These are phyloP conservation scores for Capsicum baccatum DNA, from an alignment of 257 asterid genomes.

Conservation along the genomic window DNA sequence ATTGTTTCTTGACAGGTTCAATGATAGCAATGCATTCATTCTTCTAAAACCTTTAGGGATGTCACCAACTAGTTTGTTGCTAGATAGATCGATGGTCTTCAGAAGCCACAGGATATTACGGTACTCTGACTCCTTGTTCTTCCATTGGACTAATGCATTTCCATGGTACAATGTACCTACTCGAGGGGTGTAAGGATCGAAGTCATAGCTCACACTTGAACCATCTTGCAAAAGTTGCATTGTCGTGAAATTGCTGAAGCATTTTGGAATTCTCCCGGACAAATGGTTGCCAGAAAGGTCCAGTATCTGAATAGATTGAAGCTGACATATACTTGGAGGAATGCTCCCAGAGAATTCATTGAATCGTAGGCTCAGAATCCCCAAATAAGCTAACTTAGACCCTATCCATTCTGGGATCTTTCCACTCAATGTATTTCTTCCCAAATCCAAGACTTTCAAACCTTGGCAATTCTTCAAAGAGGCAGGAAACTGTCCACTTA, in stretches of 20 bases:
- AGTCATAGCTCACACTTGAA: conserved; percentile 15
- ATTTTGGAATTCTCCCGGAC: conserved; percentile 44
- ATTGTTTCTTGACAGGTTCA: conserved; percentile 46
- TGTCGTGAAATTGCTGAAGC: conserved; percentile 39
- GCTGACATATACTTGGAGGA: conserved; percentile 45
- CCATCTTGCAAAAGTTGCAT: neutral
- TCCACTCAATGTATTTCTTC: conserved; percentile 44
- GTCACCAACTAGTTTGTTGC: conserved; percentile 37
- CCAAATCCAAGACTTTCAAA: conserved; percentile 41
- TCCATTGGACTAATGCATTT: conserved; percentile 30
- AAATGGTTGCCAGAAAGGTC: conserved; percentile 48
- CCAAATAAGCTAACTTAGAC: neutral
- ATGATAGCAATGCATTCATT: conserved; percentile 38
- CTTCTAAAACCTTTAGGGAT: conserved; percentile 34
- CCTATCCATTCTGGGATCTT: conserved; percentile 44
- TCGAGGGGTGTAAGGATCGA: neutral
- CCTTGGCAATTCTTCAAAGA: conserved; percentile 34
- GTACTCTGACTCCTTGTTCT: conserved; percentile 16
- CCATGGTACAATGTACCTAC: conserved; percentile 18
- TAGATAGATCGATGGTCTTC: conserved; percentile 35
- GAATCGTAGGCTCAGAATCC: conserved; percentile 29
- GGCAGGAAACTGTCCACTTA: conserved; percentile 42
- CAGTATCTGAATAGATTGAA: conserved; percentile 40
- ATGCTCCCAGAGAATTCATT: conserved; percentile 42
- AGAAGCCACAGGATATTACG: conserved; percentile 10